Evolutionary conservation across 805 yeast genomes (phyloP).

Genomic region (Lipomyces starkeyi): DNA sequence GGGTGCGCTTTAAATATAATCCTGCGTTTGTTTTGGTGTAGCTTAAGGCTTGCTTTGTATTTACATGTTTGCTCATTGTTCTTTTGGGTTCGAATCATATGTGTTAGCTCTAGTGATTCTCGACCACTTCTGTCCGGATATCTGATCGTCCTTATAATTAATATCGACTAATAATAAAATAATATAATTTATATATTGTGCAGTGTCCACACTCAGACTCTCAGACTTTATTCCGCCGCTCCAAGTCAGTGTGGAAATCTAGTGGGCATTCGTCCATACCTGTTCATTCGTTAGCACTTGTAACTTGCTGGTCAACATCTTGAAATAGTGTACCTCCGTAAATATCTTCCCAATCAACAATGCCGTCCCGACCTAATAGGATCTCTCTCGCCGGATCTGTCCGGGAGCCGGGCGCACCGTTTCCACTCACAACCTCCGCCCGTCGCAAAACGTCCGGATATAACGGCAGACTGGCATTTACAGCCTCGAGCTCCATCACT

Average conservation of each 20-base stretch:
- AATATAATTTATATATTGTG: not conserved
- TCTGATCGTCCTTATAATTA: not conserved
- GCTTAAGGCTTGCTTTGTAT: not conserved
- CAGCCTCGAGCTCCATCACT: conserved; percentile 80
- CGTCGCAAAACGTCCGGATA: conserved; percentile 36
- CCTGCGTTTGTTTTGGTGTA: not conserved
- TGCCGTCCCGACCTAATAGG: conserved; percentile 73
- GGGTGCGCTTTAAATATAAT: not conserved
- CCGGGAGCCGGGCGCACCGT: conserved; percentile 55
- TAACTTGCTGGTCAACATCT: not conserved
- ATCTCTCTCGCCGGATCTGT: conserved; percentile 75
- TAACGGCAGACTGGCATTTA: conserved; percentile 25
- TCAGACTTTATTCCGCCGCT: conserved; percentile 26
- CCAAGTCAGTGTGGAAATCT: conserved; percentile 33
- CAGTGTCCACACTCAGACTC: not conserved
- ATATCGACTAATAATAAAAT: not conserved
- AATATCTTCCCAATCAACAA: conserved; percentile 93
- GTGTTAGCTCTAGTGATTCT: not conserved
- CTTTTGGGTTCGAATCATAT: not conserved
- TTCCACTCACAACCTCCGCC: conserved; percentile 45
- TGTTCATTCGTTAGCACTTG: not conserved
- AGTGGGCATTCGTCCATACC: conserved; percentile 31
- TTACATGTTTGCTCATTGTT: not conserved
- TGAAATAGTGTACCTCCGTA: conserved; percentile 44
- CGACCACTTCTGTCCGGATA: not conserved